A percentile compares a stretch with the other conserved stretches of the same genome.
phyloP scores from a whole-genome alignment of 2,329 filamentous ascomycete species.

The Chalara sp. region DNA sequence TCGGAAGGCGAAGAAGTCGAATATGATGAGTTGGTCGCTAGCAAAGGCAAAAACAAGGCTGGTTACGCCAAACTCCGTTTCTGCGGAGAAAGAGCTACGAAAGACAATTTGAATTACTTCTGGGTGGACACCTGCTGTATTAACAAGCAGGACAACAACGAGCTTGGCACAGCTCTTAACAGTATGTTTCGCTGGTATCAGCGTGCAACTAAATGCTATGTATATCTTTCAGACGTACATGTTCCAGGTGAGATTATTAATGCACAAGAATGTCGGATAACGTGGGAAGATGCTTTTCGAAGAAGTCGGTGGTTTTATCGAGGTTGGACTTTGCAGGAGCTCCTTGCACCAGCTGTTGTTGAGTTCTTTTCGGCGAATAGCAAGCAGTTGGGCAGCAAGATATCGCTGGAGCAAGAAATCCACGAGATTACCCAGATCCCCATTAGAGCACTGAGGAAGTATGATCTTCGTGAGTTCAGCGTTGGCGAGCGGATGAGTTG shows the following conservation, averaged over 20 bases:
- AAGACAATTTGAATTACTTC: constrained; percentile 10
- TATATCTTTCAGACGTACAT: constrained; percentile 12
- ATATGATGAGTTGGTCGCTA: constrained; percentile 5
- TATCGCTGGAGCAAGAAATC: no score
- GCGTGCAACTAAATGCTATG: constrained; percentile 11
- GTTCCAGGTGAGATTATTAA: constrained; percentile 1
- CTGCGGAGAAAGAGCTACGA: constrained; percentile 7
- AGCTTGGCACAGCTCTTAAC: constrained; percentile 12
- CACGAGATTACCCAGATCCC: no score
- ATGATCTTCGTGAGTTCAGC: constrained; percentile 6
- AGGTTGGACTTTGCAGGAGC: no score
- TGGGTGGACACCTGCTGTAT: no score
- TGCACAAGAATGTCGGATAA: constrained; percentile 1
- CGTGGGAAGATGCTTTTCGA: constrained; percentile 8
- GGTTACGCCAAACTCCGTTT: constrained; percentile 9
- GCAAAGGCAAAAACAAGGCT: constrained; percentile 7
- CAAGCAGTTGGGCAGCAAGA: constrained; percentile 9
- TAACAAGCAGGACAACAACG: constrained; percentile 2
- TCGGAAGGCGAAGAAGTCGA: constrained; percentile 7
- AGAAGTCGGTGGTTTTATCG: constrained; percentile 8
- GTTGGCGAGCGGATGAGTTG: constrained; percentile 28
- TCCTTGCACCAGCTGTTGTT: no score
- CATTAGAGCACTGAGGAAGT: constrained; percentile 4
- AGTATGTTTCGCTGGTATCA: constrained; percentile 9
- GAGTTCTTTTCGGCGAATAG: constrained; percentile 12